Percentiles rank a stretch among this genome's conserved stretches.
Evolutionary conservation across 305 asterid species (phyloP).

Genomic region (Solanum hybrid): DNA sequence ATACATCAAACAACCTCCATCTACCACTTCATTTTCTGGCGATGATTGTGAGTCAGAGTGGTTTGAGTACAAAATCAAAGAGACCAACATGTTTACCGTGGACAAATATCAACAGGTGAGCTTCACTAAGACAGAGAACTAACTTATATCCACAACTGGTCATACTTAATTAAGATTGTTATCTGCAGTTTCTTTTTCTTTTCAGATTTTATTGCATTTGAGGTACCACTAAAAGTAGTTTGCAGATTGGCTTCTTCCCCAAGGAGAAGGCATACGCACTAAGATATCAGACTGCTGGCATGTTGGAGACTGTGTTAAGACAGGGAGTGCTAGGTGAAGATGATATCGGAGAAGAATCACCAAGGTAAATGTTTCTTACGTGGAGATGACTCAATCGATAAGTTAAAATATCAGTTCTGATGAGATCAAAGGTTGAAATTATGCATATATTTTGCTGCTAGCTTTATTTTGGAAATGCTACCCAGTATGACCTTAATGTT

Average conservation of each 20-base stretch:
- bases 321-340: slow-evolving; percentile 97
- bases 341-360: slow-evolving; percentile 90
- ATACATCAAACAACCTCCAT: slow-evolving; percentile 75
- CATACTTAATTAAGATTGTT: slow-evolving; percentile 8
- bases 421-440: background rate
- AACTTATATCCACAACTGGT: background rate
- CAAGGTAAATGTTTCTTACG: slow-evolving; percentile 35
- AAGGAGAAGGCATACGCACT: slow-evolving; percentile 83
- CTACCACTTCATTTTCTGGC: slow-evolving; percentile 35
- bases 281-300: slow-evolving; percentile 93
- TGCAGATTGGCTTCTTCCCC: slow-evolving; percentile 89
- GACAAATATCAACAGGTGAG: slow-evolving; percentile 97
- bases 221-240: slow-evolving; percentile 43
- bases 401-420: background rate
- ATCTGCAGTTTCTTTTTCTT: background rate
- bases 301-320: slow-evolving; percentile 88
- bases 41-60: slow-evolving; percentile 53
- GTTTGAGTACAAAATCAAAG: slow-evolving; percentile 94
- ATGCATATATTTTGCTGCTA: background rate
- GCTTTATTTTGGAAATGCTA: background rate
- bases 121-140: slow-evolving; percentile 13
- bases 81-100: slow-evolving; percentile 86
- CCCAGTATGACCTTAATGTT: background rate
- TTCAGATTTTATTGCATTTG: slow-evolving; percentile 5
- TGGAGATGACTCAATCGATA: background rate